Conservation (phyloP, 441 rosid genomes). For the Erysimum cheiri region DNA sequence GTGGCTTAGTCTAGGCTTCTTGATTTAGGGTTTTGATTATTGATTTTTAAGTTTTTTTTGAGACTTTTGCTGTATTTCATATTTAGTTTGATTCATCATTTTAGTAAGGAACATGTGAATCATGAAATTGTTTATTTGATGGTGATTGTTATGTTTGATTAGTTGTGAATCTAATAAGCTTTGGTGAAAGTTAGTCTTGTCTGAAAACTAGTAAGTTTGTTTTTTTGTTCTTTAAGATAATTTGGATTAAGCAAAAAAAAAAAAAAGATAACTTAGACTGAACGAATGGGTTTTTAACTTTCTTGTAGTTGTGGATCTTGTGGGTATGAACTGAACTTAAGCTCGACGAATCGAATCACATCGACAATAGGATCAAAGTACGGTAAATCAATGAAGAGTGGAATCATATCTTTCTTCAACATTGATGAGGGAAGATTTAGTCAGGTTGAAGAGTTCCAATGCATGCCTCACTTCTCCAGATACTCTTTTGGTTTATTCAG, state of each 20-base stretch:
- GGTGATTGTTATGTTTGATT: neutral
- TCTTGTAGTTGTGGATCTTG: slow-evolving; percentile 88
- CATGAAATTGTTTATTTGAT: neutral
- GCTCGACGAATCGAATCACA: slow-evolving; percentile 84
- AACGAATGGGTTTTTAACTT: neutral
- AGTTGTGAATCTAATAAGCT: neutral
- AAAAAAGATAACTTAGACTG: neutral
- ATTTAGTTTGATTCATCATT: too few species aligned
- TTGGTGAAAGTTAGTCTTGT: neutral
- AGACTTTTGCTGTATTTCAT: neutral
- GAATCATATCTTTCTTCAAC: slow-evolving; percentile 81
- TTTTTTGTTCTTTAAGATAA: neutral
- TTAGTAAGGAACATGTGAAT: neutral
- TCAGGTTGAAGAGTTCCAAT: slow-evolving; percentile 78
- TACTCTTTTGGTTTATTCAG: slow-evolving; percentile 68
- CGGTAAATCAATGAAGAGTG: slow-evolving; percentile 91
- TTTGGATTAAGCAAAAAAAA: too few species aligned
- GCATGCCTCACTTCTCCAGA: slow-evolving; percentile 74
- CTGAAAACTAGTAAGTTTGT: neutral
- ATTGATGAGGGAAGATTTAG: slow-evolving; percentile 89
- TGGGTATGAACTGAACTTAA: slow-evolving; percentile 86
- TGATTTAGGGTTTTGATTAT: slow-evolving; percentile 1
- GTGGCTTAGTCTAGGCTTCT: neutral
- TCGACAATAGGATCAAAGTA: slow-evolving; percentile 86
- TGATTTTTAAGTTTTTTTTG: neutral